Evolutionary conservation across 768 basidiomycete species (phyloP), one percentile per base, ranked within the genome.

Genomic region (Mrakia frigida): DNA sequence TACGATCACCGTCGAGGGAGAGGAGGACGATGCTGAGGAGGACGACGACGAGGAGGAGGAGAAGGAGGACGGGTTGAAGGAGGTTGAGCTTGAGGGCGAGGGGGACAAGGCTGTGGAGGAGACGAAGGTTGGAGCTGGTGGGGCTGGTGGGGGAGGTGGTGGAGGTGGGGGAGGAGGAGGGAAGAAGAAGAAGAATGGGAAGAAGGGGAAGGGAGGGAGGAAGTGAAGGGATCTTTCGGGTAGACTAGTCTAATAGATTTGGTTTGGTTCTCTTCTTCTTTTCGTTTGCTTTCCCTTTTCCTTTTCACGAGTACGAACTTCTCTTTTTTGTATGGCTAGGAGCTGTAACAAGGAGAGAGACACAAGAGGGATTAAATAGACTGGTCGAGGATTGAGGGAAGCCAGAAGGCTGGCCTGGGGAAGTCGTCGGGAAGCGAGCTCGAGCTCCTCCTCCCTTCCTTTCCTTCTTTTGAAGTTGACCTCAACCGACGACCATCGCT

Each of bases 171-270:
- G 56, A 21, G 53, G 41, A 52, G 53, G 53, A 37, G 39, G 39
- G 67, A 73, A 73, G 70, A 53, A 35, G 33, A 71, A 71, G 46
- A 71, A 50, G 28, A 71, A 46, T n/a, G 52, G 71, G 71, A 73
- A 73, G 35, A 69, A 69, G 71, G 71, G 52, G 23, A 73, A 73
- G 71, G 53, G n/a, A n/a, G n/a, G 46, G 46, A 50, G 18, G 46
- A 50, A 50, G 46, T 50, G n/a, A 50, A 6, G 46, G 2, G 46
- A 50, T 43, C 43, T 11, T 16, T 50, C 16, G 14, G 5, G 11
- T 43, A 6, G 46, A 50, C 13, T 14, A n/a, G n/a, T 50, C 21
- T 21, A 18, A 18, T 50, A 50, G 46, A 50, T 50, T 50, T 50
- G 46, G 46, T 50, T 6, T 16, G 46, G 14, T 50, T 21, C 46